These are phyloP conservation scores for Orbilia brochopaga DNA, from an alignment of 2,329 filamentous ascomycete genomes.

Conservation along the genomic window DNA sequence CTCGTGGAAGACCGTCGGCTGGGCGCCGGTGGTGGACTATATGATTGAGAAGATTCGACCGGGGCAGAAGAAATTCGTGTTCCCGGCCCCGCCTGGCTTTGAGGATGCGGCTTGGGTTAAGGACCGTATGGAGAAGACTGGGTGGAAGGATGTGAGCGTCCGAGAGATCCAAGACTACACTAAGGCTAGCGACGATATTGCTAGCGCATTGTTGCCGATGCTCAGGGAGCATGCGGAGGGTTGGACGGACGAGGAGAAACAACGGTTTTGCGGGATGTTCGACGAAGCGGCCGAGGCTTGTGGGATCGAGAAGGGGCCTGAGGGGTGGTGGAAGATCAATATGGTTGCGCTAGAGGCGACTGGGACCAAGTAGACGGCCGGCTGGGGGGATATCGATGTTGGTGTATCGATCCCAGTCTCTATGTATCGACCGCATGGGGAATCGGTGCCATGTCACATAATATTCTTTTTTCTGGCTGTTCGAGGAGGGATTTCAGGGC, in stretches of 20 bases:
- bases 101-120: conserved; percentile 24
- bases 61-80: conserved; percentile 26
- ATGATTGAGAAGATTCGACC: conserved; percentile 30
- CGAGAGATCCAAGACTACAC: conserved; percentile 32
- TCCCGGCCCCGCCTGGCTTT: conserved; percentile 40
- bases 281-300: conserved; percentile 21
- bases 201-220: conserved; percentile 15
- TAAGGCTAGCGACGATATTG: conserved; percentile 1
- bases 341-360: conserved; percentile 38
- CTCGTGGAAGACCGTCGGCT: conserved; percentile 42
- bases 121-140: conserved; percentile 23
- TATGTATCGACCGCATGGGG: background rate
- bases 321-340: conserved; percentile 30
- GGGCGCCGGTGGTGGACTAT: conserved; percentile 27
- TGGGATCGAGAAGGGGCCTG: conserved; percentile 7
- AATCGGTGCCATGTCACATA: conserved; percentile 11
- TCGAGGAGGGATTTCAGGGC: background rate
- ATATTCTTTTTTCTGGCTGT: background rate
- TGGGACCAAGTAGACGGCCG: conserved; percentile 28
- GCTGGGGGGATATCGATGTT: no score
- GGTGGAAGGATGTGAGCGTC: conserved; percentile 41
- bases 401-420: background rate
- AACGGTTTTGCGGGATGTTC: conserved; percentile 13
- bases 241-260: conserved; percentile 43
- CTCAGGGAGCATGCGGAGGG: conserved; percentile 21